Evolutionary conservation across 2,329 filamentous ascomycete genomes (phyloP).

Genomic region (Didymella pomorum): DNA sequence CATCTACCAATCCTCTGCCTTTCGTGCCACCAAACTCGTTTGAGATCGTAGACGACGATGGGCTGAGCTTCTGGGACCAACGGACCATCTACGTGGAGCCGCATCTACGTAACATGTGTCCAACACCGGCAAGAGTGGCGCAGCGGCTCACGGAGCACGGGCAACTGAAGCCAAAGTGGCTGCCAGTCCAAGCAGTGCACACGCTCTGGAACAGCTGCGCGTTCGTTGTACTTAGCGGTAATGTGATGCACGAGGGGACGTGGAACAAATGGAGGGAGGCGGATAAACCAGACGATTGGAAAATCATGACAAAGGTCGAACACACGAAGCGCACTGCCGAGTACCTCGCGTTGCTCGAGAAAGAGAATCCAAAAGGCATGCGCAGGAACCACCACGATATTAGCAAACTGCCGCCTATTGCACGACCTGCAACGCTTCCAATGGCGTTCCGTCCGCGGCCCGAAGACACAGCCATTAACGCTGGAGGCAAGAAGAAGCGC

Average conservation of each 20-base stretch:
- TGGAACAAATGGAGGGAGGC: constrained; percentile 44
- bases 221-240: constrained; percentile 47
- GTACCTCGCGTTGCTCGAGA: constrained; percentile 38
- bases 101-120: constrained; percentile 42
- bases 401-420: constrained; percentile 28
- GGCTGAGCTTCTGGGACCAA: constrained; percentile 47
- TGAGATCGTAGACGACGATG: constrained; percentile 37
- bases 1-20: constrained; percentile 40
- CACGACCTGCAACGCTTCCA: constrained; percentile 30
- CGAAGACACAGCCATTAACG: constrained; percentile 1
- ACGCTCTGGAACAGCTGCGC: constrained; percentile 45
- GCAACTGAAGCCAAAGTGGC: constrained; percentile 41
- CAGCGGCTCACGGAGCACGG: constrained; percentile 44
- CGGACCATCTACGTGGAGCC: constrained; percentile 50
- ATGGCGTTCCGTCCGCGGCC: constrained; percentile 8
- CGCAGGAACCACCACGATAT: constrained; percentile 16
- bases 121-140: constrained; percentile 42
- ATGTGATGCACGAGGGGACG: constrained; percentile 39
- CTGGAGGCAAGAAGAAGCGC: constrained; percentile 33
- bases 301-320: constrained; percentile 48
- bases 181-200: constrained; percentile 47
- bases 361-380: constrained; percentile 33
- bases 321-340: constrained; percentile 43
- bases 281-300: constrained; percentile 44
- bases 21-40: constrained; percentile 42